These are phyloP conservation scores for Colletotrichum sp. DNA, from an alignment of 2,329 filamentous ascomycete genomes.

Conservation along the genomic window DNA sequence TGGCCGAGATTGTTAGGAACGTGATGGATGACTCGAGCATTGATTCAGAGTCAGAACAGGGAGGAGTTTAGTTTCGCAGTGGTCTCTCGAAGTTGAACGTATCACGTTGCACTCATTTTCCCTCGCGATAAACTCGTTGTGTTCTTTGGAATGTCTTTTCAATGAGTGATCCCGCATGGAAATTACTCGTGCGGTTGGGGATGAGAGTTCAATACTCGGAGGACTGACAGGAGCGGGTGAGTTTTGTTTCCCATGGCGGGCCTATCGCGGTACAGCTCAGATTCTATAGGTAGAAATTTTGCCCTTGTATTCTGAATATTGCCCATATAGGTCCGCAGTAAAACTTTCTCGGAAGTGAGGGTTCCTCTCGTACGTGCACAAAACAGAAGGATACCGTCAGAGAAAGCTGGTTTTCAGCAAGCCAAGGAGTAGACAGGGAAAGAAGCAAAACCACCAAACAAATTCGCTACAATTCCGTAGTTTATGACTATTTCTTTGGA, in stretches of 20 bases:
- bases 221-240: fast-evolving
- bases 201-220: background rate
- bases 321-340: too few relatives aligned
- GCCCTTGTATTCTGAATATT: fast-evolving
- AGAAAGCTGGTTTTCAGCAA: fast-evolving
- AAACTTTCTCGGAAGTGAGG: background rate
- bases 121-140: fast-evolving
- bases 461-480: background rate
- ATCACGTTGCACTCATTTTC: background rate
- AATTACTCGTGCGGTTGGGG: background rate
- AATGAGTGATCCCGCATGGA: background rate
- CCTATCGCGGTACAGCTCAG: fast-evolving
- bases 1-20: too few relatives aligned
- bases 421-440: background rate
- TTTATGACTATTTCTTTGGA: fast-evolving
- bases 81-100: fast-evolving
- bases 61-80: fast-evolving
- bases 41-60: too few relatives aligned
- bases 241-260: background rate
- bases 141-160: fast-evolving
- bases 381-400: background rate
- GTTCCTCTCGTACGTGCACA: fast-evolving
- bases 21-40: too few relatives aligned
- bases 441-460: fast-evolving
- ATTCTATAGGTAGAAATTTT: background rate